phyloP scores from a whole-genome alignment of 768 basidiomycete genomes.

The Ramaria sp. region DNA sequence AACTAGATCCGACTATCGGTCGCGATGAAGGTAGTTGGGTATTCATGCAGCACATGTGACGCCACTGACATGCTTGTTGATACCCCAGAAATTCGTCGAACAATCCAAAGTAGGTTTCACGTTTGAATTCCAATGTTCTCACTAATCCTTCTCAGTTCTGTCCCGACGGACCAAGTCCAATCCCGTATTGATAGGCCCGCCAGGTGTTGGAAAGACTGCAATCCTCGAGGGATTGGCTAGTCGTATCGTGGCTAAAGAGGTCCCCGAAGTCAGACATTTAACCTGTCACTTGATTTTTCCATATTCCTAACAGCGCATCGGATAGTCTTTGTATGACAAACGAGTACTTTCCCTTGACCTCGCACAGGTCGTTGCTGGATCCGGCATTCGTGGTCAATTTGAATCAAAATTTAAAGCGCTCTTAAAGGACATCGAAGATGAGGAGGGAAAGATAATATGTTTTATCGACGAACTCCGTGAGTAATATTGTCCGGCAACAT shows the following conservation, averaged over 20 bases:
- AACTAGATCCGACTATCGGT: conserved; percentile 86
- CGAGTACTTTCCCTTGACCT: conserved; percentile 84
- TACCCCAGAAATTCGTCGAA: conserved; percentile 67
- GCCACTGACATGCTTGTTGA: not conserved
- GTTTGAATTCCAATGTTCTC: not conserved
- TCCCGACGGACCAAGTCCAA: conserved; percentile 88
- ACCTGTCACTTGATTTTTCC: not conserved
- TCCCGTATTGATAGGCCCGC: conserved; percentile 80
- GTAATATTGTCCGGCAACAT: conserved; percentile 20
- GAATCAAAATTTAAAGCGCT: conserved; percentile 91
- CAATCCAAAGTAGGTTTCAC: conserved; percentile 58
- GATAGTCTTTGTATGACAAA: conserved; percentile 73
- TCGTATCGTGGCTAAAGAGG: conserved; percentile 79
- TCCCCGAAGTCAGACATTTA: conserved; percentile 61
- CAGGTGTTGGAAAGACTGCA: conserved; percentile 90
- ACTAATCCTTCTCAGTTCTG: conserved; percentile 40
- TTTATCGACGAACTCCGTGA: conserved; percentile 92
- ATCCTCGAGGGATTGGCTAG: conserved; percentile 85
- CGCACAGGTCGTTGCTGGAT: conserved; percentile 76
- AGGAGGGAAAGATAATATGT: conserved; percentile 76
- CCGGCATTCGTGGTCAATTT: conserved; percentile 85
- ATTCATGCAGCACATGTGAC: not conserved
- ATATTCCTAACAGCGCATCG: not conserved
- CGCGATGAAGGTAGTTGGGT: conserved; percentile 58
- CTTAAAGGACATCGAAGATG: conserved; percentile 82